Evolutionary conservation across 2,329 filamentous ascomycete species (phyloP), one percentile per base, ranked within the genome.

Genomic region (Pseudocercospora cruenta): DNA sequence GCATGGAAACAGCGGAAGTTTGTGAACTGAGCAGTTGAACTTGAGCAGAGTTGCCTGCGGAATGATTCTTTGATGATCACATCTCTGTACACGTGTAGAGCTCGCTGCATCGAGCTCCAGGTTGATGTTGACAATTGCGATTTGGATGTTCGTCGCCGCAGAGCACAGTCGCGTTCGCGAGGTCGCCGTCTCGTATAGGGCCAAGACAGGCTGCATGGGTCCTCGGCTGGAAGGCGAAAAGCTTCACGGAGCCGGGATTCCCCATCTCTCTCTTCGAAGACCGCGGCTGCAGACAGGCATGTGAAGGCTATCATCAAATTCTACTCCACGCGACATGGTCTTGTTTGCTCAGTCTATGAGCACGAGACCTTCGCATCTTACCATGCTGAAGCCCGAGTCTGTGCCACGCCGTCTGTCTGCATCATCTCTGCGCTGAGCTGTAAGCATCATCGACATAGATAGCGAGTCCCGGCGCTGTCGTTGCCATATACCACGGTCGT

Each of bases 1-100:
- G 54, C 39, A n/a, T 49, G 49, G 45, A 66, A 62, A 9, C 28
- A 51, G 33, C 63, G 53, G n/a, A 58, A 31, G 51, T 31, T 51
- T 26, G 21, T 31, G 39, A 53, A 54, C 47, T 19, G 28, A 21
- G 26, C 4, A 3, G 58, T 24, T 12, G 61, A 58, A 36, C 19
- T 19, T 12, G 33, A 7, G n/a, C 22, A 6, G 21, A 33, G 43
- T 39, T n/a, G 36, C 36, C 16, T 43, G 16, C n/a, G 8, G 7
- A 61, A 33, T 28, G 45, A 10, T 31, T 9, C 22, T 26, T 7
- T 21, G 22, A 58, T 24, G 28, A 31, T 58, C 60, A 64, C 62
- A 64, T 64, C 36, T 64, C 58, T 31, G 19, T 31, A 28, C 8
- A 33, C 36, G 58, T 16, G 45, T 58, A 54, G 16, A 12, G 57